These are phyloP conservation scores for Colletotrichum aenigma DNA, from an alignment of 2,329 filamentous ascomycete genomes.

Conservation along the genomic window DNA sequence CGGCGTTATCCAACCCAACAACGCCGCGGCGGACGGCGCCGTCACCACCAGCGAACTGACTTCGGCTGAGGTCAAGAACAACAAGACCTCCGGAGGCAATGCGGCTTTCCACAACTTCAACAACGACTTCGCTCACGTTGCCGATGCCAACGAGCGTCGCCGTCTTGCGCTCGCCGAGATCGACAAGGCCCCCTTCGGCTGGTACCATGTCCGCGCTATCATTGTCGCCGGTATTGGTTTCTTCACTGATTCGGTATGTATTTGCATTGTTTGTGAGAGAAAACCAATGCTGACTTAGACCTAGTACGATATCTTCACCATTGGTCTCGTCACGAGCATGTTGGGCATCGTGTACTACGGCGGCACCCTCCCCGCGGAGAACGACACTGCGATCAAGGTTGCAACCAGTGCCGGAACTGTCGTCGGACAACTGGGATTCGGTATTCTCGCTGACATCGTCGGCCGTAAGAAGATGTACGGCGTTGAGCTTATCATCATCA, in stretches of 20 bases:
- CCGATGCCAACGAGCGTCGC: constrained; percentile 79
- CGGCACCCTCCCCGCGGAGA: constrained; percentile 66
- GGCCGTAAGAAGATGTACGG: constrained; percentile 78
- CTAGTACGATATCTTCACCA: constrained; percentile 80
- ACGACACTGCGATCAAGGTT: constrained; percentile 85
- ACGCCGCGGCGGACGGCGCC: not conserved
- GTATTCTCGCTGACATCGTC: constrained; percentile 76
- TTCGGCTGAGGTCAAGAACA: constrained; percentile 3
- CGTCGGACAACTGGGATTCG: constrained; percentile 81
- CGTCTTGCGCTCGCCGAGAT: constrained; percentile 81
- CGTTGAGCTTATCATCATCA: constrained; percentile 79
- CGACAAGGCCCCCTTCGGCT: constrained; percentile 81
- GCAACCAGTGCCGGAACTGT: constrained; percentile 85
- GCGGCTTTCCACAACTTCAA: constrained; percentile 78
- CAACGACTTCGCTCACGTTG: constrained; percentile 69
- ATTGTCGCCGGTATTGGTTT: constrained; percentile 84
- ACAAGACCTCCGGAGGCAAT: constrained; percentile 67
- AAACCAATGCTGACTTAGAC: not conserved
- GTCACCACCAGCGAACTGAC: not conserved
- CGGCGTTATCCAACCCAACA: not conserved
- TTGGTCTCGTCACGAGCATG: constrained; percentile 76
- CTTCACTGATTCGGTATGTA: constrained; percentile 74
- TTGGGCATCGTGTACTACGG: constrained; percentile 77
- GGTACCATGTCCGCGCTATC: constrained; percentile 81
- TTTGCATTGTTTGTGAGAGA: not conserved